A percentile compares a stretch with the other conserved stretches of the same genome.
Evolutionary conservation across 179 eudicot species (phyloP).

Genomic region (Spinacia oleracea): DNA sequence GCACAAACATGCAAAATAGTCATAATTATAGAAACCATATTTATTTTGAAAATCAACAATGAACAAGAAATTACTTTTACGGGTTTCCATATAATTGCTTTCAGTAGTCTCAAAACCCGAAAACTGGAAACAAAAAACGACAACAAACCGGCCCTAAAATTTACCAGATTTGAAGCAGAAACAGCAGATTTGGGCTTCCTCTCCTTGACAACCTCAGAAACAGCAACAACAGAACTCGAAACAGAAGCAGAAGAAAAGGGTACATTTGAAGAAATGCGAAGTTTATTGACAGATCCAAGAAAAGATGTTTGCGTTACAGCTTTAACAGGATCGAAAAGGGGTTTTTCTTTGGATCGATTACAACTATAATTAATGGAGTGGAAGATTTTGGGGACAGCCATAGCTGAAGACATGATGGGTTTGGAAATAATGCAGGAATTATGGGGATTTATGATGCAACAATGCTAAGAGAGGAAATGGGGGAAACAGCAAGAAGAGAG

Average conservation of each 20-base stretch:
- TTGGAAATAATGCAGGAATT: neutral
- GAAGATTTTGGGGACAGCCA: conserved; percentile 44
- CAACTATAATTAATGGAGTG: conserved; percentile 40
- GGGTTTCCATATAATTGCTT: neutral
- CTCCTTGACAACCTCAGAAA: conserved; percentile 57
- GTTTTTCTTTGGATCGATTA: conserved; percentile 44
- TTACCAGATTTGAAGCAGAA: conserved; percentile 56
- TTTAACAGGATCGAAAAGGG: conserved; percentile 37
- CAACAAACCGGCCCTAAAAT: neutral
- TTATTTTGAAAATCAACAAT: neutral
- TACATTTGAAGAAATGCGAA: conserved; percentile 24
- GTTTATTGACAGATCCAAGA: conserved; percentile 46
- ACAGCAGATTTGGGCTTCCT: conserved; percentile 40
- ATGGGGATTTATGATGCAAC: neutral
- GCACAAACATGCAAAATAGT: neutral
- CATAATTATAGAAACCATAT: neutral
- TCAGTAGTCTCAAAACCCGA: neutral
- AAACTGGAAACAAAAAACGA: neutral
- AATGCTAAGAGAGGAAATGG: neutral
- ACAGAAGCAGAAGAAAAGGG: conserved; percentile 26
- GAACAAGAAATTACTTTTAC: neutral
- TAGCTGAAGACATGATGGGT: conserved; percentile 40
- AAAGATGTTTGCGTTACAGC: conserved; percentile 35
- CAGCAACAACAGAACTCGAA: conserved; percentile 34
- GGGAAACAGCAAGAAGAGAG: conserved; percentile 1